Evolutionary conservation across 371 early-diverging fungal genomes (phyloP), one percentile per base, ranked within the genome.

Genomic region (Mortierella sp.): DNA sequence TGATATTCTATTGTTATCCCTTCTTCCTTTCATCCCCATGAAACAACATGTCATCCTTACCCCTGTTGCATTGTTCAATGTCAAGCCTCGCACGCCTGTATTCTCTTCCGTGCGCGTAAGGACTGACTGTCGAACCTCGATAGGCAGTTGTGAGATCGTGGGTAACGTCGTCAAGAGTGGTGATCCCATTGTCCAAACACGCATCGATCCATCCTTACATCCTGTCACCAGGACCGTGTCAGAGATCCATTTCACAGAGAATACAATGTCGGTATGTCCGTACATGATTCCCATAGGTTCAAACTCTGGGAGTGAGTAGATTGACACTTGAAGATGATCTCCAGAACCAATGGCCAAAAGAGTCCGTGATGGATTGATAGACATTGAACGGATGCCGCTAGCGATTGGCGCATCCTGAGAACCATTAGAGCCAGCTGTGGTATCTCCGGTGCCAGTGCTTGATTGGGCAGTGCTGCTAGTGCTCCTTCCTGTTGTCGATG

Each of bases 231-330:
- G 71, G 1, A 68, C 61, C 5, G 72, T 71, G 59, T 91, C 90
- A 25, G 80, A 71, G 6, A 86, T 28, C 87, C 89, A 91, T 4
- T 67, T 78, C 34, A 90, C 67, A 0, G 86, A 73, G 67, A 91
- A 92, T 8, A 90, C 89, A 44, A 89, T 80, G 56, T 90, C 91
- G 3, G 67, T 46, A 60, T 92, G 92, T 25, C 88, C 88, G 44
- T 77, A 63, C 68, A 81, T 67, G 48, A 81, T 48, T 2, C 67
- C 71, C 16, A 67, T 51, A 17, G 80, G 80, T 13, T 55, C 74
- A 27, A 83, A 56, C 21, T 71, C 64, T 17, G 84, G 83, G 7
- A 84, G 52, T 3, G 77, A 54, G 27, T 83, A 85, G 40, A 90
- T 68, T 50, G 88, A 85, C 12, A 79, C 74, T 28, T 84, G 84